phyloP scores from a whole-genome alignment of 257 asterid genomes.

The Scutellaria baicalensis region DNA sequence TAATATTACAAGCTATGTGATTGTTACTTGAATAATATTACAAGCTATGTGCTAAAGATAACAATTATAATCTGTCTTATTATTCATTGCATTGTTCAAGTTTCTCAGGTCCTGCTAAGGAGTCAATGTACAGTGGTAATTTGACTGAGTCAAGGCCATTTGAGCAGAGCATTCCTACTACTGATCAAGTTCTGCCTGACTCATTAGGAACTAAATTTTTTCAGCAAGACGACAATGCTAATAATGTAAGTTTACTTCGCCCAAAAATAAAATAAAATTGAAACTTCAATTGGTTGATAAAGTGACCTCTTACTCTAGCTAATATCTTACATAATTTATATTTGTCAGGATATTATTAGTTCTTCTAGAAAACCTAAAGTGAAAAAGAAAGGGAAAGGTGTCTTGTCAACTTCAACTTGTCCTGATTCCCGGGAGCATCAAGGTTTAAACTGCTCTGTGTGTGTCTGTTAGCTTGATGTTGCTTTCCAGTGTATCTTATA shows the following conservation, averaged over 20 bases:
- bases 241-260: conserved; percentile 34
- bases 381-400: conserved; percentile 63
- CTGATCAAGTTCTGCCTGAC: conserved; percentile 32
- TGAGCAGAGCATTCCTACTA: conserved; percentile 35
- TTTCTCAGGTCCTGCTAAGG: conserved; percentile 83
- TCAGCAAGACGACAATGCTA: conserved; percentile 40
- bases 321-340: conserved; percentile 9
- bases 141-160: conserved; percentile 39
- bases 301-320: conserved; percentile 12
- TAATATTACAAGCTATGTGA: conserved; percentile 1
- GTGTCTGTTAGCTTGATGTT: background rate
- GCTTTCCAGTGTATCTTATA: background rate
- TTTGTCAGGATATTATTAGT: conserved; percentile 64
- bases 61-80: conserved; percentile 36
- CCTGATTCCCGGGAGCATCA: conserved; percentile 59
- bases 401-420: conserved; percentile 30
- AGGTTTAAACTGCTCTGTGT: conserved; percentile 39
- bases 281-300: conserved; percentile 3
- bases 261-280: background rate
- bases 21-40: background rate
- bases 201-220: conserved; percentile 25
- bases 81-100: conserved; percentile 59
- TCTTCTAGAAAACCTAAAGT: conserved; percentile 71
- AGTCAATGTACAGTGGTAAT: conserved; percentile 37
- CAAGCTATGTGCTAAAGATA: conserved; percentile 6